Evolutionary conservation across 2,329 filamentous ascomycete genomes (phyloP).

Genomic region (Cytospora mali): DNA sequence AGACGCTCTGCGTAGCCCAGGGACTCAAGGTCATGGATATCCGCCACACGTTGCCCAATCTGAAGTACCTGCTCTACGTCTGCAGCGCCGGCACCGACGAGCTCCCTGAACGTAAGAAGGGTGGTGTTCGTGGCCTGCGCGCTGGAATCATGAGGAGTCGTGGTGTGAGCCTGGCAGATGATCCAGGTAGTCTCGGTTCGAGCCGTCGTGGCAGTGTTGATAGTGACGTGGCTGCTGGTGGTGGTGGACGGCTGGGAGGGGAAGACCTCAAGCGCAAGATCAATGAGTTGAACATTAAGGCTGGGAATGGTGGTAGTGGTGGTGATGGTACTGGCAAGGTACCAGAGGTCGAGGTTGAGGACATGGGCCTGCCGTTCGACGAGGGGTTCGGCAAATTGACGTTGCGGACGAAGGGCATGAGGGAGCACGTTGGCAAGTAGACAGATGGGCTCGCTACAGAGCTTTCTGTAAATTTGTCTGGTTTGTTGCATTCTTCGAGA

Average conservation of each 20-base stretch:
- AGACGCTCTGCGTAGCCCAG: conserved; percentile 65
- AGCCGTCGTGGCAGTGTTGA: conserved; percentile 49
- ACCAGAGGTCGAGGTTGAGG: conserved; percentile 25
- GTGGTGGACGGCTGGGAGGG: conserved; percentile 26
- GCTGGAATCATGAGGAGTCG: conserved; percentile 49
- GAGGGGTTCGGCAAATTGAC: conserved; percentile 51
- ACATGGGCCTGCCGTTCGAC: conserved; percentile 48
- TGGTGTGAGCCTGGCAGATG: conserved; percentile 38
- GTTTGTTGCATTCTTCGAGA: conserved; percentile 17
- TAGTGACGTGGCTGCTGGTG: conserved; percentile 38
- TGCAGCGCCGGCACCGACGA: conserved; percentile 76
- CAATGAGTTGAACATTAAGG: conserved; percentile 32
- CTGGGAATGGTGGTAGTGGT: conserved; percentile 23
- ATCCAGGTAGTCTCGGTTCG: conserved; percentile 42
- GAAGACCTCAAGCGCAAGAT: conserved; percentile 46
- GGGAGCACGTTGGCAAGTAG: conserved; percentile 47
- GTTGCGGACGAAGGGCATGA: conserved; percentile 58
- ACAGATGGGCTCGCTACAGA: not conserved
- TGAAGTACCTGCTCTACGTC: conserved; percentile 91
- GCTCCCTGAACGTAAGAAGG: conserved; percentile 62
- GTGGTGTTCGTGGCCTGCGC: conserved; percentile 62
- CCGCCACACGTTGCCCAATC: conserved; percentile 86
- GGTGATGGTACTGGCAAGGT: conserved; percentile 6
- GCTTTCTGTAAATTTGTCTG: not conserved
- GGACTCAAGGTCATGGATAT: conserved; percentile 85